Evolutionary conservation across 371 early-diverging fungal species (phyloP).

Genomic region (Mortierella sp.): DNA sequence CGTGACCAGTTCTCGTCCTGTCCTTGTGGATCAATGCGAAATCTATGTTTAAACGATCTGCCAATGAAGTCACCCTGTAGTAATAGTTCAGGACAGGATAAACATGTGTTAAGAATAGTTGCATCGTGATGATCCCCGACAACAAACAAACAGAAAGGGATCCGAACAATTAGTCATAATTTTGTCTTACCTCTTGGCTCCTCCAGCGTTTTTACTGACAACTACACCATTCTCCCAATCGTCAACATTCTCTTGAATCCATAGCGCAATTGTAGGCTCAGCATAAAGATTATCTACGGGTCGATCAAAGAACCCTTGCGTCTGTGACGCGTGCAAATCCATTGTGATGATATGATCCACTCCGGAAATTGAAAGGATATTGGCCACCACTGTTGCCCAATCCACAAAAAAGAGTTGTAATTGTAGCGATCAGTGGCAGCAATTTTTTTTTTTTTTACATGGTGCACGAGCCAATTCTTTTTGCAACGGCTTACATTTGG

Average conservation of each 20-base stretch:
- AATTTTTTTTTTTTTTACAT: too few species aligned
- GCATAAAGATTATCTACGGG: constrained; percentile 95
- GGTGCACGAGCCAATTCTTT: neutral
- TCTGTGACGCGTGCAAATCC: constrained; percentile 96
- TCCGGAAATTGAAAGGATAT: constrained; percentile 56
- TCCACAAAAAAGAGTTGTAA: too few species aligned
- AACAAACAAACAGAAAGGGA: neutral
- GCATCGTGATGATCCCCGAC: neutral
- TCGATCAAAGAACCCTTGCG: constrained; percentile 97
- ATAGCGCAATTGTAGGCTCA: constrained; percentile 87
- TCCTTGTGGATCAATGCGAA: constrained; percentile 95
- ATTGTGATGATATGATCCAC: constrained; percentile 96
- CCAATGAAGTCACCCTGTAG: constrained; percentile 84
- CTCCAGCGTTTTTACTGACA: constrained; percentile 97
- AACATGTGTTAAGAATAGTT: neutral
- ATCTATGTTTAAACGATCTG: constrained; percentile 85
- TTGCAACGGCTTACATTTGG: constrained; percentile 79
- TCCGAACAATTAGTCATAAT: neutral
- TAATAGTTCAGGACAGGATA: neutral
- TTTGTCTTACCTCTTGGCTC: constrained; percentile 77
- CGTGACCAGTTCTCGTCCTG: constrained; percentile 72
- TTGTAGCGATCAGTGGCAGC: too few species aligned
- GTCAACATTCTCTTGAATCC: constrained; percentile 86
- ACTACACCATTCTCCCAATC: constrained; percentile 86
- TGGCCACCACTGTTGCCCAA: neutral